A percentile compares a stretch with the other conserved stretches of the same genome.
Conservation (phyloP, 441 rosid genomes). For the Dalechampia spathulata region DNA sequence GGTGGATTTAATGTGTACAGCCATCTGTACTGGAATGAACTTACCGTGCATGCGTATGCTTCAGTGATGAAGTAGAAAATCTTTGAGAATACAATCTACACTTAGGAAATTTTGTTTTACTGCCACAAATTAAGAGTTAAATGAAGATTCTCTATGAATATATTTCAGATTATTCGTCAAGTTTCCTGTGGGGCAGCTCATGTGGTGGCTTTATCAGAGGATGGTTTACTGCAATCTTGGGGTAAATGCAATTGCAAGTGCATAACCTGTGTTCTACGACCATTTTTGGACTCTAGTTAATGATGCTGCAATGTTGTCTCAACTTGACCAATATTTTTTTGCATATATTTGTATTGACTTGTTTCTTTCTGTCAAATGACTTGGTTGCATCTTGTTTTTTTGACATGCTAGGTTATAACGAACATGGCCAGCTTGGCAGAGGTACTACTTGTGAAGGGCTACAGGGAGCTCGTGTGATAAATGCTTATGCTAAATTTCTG, state of each 20-base stretch:
- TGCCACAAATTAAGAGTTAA: background rate
- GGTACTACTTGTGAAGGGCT: slow-evolving; percentile 94
- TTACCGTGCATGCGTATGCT: background rate
- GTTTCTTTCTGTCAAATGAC: too few relatives aligned
- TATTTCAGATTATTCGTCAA: slow-evolving; percentile 53
- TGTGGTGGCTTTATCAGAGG: slow-evolving; percentile 85
- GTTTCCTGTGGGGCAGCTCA: slow-evolving; percentile 94
- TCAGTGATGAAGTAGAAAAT: background rate
- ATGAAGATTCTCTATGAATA: background rate
- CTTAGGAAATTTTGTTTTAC: background rate
- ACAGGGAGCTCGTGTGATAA: slow-evolving; percentile 68
- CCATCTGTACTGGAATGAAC: background rate
- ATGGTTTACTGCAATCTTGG: slow-evolving; percentile 88
- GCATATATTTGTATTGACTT: background rate
- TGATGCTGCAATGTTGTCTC: background rate
- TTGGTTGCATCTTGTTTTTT: too few relatives aligned
- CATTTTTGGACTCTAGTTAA: slow-evolving; percentile 4
- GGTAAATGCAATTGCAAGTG: slow-evolving; percentile 34
- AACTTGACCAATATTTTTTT: slow-evolving; percentile 5
- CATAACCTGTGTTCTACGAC: slow-evolving; percentile 2
- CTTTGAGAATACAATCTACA: background rate
- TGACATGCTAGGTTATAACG: slow-evolving; percentile 74
- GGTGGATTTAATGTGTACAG: background rate
- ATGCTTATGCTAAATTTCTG: slow-evolving; percentile 76
- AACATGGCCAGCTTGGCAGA: slow-evolving; percentile 94